A percentile compares a stretch with the other conserved stretches of the same genome.
Evolutionary conservation across 257 asterid genomes (phyloP).

Genomic region (Solanum lycopersicoides): DNA sequence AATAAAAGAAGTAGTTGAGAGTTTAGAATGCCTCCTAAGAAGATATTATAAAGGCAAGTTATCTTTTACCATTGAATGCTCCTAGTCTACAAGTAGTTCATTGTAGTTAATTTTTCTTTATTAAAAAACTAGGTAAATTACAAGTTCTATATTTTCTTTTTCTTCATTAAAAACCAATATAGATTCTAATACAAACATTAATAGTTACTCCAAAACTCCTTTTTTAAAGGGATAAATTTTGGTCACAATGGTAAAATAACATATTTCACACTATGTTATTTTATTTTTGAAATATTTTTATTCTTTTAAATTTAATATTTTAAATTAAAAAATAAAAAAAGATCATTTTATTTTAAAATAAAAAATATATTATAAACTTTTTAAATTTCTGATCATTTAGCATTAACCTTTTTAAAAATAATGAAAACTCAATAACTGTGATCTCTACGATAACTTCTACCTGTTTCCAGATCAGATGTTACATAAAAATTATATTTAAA

Average conservation of each 20-base stretch:
- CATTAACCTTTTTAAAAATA: too few relatives aligned
- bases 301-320: too few relatives aligned
- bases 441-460: background rate
- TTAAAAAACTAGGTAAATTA: background rate
- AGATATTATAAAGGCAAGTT: background rate
- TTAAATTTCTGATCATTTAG: too few relatives aligned
- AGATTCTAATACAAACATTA: too few relatives aligned
- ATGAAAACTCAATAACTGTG: background rate
- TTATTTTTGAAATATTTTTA: too few relatives aligned
- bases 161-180: too few relatives aligned
- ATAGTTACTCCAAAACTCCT: too few relatives aligned
- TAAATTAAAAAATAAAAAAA: too few relatives aligned
- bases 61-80: background rate
- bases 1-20: background rate
- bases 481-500: background rate
- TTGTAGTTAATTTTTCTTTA: background rate
- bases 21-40: background rate
- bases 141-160: background rate
- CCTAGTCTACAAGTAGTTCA: background rate
- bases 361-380: too few relatives aligned
- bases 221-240: too few relatives aligned
- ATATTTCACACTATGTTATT: too few relatives aligned
- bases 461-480: background rate
- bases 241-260: accelerated
- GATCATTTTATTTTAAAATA: too few relatives aligned